These are phyloP conservation scores for Lentinula detonsa DNA, from an alignment of 768 basidiomycete species.

Conservation along the genomic window DNA sequence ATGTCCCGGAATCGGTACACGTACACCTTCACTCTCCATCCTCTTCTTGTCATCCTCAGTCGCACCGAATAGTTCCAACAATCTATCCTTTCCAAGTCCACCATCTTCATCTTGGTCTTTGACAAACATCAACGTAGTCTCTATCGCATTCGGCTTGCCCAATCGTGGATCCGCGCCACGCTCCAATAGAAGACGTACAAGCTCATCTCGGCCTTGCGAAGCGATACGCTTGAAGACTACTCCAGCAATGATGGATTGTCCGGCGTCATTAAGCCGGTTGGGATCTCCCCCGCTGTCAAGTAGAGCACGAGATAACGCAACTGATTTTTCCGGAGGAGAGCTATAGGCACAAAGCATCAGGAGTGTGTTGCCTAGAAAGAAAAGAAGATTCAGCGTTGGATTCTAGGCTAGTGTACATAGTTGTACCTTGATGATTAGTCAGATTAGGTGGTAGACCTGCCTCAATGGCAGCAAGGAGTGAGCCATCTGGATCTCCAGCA, in stretches of 20 bases:
- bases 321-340: constrained; percentile 41
- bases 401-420: background rate
- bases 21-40: constrained; percentile 6
- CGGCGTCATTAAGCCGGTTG: constrained; percentile 63
- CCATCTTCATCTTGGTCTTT: background rate
- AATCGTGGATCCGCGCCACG: constrained; percentile 57
- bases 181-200: constrained; percentile 51
- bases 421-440: constrained; percentile 62
- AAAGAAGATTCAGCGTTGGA: background rate
- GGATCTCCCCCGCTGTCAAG: constrained; percentile 56
- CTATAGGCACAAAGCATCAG: constrained; percentile 73
- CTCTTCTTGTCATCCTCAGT: constrained; percentile 42
- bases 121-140: constrained; percentile 61
- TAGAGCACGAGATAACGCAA: constrained; percentile 44
- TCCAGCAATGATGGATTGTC: constrained; percentile 71
- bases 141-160: constrained; percentile 64
- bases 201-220: constrained; percentile 35
- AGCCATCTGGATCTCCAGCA: constrained; percentile 36
- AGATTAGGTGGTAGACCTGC: constrained; percentile 68
- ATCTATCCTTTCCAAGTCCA: constrained; percentile 33
- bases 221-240: constrained; percentile 62
- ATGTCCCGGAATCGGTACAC: constrained; percentile 9
- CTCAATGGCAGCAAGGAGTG: constrained; percentile 56
- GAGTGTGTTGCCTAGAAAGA: constrained; percentile 59
- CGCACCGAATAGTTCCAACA: constrained; percentile 53